Conservation (phyloP, 2,329 filamentous ascomycete genomes). For the Fusarium sp. region DNA sequence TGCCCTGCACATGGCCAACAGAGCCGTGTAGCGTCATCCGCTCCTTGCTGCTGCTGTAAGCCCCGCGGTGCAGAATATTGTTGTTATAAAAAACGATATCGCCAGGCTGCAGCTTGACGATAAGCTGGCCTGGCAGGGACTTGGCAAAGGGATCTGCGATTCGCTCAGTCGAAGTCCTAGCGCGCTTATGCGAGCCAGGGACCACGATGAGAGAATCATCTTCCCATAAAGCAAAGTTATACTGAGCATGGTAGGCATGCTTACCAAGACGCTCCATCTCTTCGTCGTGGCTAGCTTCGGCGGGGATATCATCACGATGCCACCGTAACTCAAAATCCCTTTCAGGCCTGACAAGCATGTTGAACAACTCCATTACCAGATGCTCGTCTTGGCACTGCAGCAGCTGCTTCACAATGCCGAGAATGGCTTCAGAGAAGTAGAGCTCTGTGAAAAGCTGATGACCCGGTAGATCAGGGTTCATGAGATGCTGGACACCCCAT, state of each 20-base stretch:
- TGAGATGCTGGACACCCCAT: slow-evolving; percentile 89
- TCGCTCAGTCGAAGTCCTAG: slow-evolving; percentile 77
- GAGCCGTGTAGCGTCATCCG: slow-evolving; percentile 79
- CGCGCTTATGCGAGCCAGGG: slow-evolving; percentile 79
- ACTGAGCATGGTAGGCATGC: slow-evolving; percentile 82
- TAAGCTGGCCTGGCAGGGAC: slow-evolving; percentile 71
- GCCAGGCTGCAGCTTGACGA: slow-evolving; percentile 76
- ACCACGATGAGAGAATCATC: slow-evolving; percentile 81
- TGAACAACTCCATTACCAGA: slow-evolving; percentile 89
- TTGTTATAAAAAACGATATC: slow-evolving; percentile 92
- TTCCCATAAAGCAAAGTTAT: slow-evolving; percentile 84
- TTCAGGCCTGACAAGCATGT: slow-evolving; percentile 82
- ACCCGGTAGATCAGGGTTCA: slow-evolving; percentile 78
- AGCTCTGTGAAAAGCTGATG: slow-evolving; percentile 71
- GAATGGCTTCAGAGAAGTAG: slow-evolving; percentile 78
- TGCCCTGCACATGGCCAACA: slow-evolving; percentile 71
- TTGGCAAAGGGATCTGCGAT: slow-evolving; percentile 73
- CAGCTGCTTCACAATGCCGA: slow-evolving; percentile 74
- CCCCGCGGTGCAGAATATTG: slow-evolving; percentile 83
- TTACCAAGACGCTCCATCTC: slow-evolving; percentile 72
- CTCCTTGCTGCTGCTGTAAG: slow-evolving; percentile 70
- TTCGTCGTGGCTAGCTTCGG: slow-evolving; percentile 73
- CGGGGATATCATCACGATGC: slow-evolving; percentile 86
- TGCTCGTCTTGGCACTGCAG: slow-evolving; percentile 69
- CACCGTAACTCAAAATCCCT: slow-evolving; percentile 80